phyloP scores from a whole-genome alignment of 768 basidiomycete genomes.

The Lentinula lateritia region DNA sequence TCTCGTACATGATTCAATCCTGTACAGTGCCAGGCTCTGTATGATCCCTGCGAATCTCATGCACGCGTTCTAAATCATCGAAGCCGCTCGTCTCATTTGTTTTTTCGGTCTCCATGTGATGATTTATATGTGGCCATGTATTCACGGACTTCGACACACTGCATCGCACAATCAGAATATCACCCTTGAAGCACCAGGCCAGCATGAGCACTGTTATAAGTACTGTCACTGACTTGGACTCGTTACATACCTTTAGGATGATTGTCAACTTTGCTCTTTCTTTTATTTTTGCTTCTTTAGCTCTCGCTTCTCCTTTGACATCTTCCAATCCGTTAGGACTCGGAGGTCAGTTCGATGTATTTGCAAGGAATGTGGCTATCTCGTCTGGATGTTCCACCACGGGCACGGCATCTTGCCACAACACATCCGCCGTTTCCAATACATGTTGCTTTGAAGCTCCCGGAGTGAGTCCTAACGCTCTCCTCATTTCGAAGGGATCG shows the following conservation, averaged over 20 bases:
- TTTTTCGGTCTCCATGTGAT: neutral
- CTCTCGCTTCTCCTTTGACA: neutral
- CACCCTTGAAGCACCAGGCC: neutral
- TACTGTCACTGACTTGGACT: neutral
- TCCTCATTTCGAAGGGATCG: neutral
- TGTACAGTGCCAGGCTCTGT: too few species aligned
- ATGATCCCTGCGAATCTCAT: too few species aligned
- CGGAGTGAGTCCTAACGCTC: slow-evolving; percentile 35
- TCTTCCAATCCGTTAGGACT: neutral
- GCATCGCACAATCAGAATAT: neutral
- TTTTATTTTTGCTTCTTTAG: neutral
- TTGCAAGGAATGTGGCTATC: slow-evolving; percentile 20
- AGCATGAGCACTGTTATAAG: neutral
- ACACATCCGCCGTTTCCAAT: slow-evolving; percentile 36
- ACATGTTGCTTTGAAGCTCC: slow-evolving; percentile 65
- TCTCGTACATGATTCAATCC: too few species aligned
- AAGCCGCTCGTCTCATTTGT: neutral
- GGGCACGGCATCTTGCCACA: slow-evolving; percentile 50
- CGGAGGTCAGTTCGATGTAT: slow-evolving; percentile 16
- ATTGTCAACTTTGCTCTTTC: neutral
- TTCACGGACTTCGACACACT: too few species aligned
- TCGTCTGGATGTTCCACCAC: slow-evolving; percentile 50
- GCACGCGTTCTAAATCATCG: neutral
- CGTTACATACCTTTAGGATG: neutral
- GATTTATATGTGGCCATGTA: neutral